Percentiles rank a stretch among this genome's conserved stretches.
Conservation (phyloP, 257 asterid genomes). For the Forsythia viridissima region DNA sequence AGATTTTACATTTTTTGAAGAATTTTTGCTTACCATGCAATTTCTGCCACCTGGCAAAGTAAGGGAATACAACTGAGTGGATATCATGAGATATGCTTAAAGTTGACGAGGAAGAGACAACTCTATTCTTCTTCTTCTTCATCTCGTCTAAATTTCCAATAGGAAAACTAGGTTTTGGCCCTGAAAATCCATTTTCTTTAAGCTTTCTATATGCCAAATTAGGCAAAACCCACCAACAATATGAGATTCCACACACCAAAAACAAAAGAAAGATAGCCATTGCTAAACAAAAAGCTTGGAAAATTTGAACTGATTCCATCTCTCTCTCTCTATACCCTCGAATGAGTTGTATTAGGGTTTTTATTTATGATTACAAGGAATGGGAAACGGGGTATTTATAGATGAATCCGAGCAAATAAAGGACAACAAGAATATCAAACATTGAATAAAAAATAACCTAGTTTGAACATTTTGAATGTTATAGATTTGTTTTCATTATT, state of each 20-base stretch:
- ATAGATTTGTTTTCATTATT: neutral
- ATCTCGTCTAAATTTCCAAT: conserved; percentile 69
- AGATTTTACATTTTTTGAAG: too few relatives aligned
- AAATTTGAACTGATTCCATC: conserved; percentile 30
- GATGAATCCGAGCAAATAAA: neutral
- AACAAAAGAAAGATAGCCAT: conserved; percentile 9
- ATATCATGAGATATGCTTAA: conserved; percentile 50
- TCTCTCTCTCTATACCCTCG: neutral
- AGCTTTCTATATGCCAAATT: conserved; percentile 43
- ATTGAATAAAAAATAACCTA: neutral
- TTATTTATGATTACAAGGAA: neutral
- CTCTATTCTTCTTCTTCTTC: conserved; percentile 28
- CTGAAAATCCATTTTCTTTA: conserved; percentile 68
- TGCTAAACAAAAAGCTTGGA: conserved; percentile 18
- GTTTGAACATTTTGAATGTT: neutral
- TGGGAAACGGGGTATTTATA: neutral
- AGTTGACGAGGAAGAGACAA: neutral
- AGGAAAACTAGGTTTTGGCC: conserved; percentile 88
- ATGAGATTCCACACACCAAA: conserved; percentile 25
- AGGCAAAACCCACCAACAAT: conserved; percentile 67
- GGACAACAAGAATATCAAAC: neutral
- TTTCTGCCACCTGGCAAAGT: conserved; percentile 74
- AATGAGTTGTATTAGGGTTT: neutral
- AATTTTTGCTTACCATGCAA: conserved; percentile 49
- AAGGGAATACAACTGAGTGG: conserved; percentile 67